Evolutionary conservation across 768 basidiomycete genomes (phyloP), one percentile per base, ranked within the genome.

Genomic region (Trametes punicea): DNA sequence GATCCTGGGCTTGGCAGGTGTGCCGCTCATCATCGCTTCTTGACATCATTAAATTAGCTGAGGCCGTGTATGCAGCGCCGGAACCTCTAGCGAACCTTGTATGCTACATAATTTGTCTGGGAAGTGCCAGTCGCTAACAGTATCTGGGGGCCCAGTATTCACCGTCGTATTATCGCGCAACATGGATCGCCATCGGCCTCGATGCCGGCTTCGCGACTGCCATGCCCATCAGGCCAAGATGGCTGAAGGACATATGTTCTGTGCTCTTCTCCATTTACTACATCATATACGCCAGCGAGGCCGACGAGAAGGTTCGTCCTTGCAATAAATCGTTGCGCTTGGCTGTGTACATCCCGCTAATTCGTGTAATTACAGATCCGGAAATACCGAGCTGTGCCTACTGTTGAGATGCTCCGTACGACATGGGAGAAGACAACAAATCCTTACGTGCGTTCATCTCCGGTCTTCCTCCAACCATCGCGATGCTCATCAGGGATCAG

Each of bases 371-470:
- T 29, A 31, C 66, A 98, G 94, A 81, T 99, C 49, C 88, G 95
- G 55, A 83, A 85, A 55, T 98, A 90, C 68, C 80, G 97, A 65
- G 93, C 96, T 21, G 83, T 95, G 0, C 94, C 93, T 45, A 97
- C 96, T 0, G 87, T 98, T 21, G 96, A 99, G 73, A 93, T 98
- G 89, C 80, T 99, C 21, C 85, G 97, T 2, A 78, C 82, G 16
- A 98, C 93, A 21, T 99, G 97, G 97, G 95, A 96, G 72, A 99
- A 99, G 77, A 92, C 93, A 0, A 79, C 81, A 2, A 96, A 98
- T 72, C 97, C 95, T 57, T 90, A 92, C 74, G 93, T 92, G 65
- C 60, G 82, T 67, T 49, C 56, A 36, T 21, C 26, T 6, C 46
- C 59, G 16, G 59, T 15, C 59, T 54, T 52, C 29, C 64, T 36